phyloP scores from a whole-genome alignment of 371 early-diverging fungal genomes.

The Capniomyces stellatus region DNA sequence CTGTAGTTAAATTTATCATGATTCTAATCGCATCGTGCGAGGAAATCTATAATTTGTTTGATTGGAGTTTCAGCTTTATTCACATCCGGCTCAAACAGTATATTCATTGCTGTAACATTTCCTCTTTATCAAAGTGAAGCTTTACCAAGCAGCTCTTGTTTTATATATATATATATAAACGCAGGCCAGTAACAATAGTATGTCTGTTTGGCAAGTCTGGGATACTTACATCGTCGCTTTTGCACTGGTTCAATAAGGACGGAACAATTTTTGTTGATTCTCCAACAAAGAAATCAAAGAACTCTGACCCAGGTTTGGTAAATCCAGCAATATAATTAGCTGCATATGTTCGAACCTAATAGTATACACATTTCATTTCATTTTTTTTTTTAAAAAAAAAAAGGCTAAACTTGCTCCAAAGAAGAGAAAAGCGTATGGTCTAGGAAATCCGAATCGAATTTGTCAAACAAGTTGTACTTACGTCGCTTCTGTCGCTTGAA shows the following conservation, averaged over 20 bases:
- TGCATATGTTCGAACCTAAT: slow-evolving; percentile 40
- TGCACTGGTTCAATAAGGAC: slow-evolving; percentile 45
- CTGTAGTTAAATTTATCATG: slow-evolving; percentile 66
- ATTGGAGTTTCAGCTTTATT: no score
- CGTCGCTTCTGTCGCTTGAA: slow-evolving; percentile 1
- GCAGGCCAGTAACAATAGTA: no score
- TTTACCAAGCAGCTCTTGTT: no score
- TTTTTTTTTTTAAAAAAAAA: neutral
- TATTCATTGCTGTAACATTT: no score
- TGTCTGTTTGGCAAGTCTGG: no score
- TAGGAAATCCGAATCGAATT: neutral
- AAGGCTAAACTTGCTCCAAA: neutral
- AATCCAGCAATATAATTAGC: slow-evolving; percentile 57
- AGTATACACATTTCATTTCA: neutral
- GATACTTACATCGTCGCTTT: slow-evolving; percentile 48
- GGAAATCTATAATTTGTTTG: slow-evolving; percentile 44
- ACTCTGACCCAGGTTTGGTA: slow-evolving; percentile 39
- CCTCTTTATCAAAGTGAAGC: no score
- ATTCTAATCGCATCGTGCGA: slow-evolving; percentile 68
- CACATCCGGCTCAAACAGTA: no score
- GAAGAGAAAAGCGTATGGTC: no score
- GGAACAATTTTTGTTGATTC: slow-evolving; percentile 37
- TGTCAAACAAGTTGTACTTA: neutral
- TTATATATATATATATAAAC: no score
- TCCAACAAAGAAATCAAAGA: slow-evolving; percentile 36